These are phyloP conservation scores for Skeletonema tropicum DNA, from an alignment of 108 stramenopile species.

Conservation along the genomic window DNA sequence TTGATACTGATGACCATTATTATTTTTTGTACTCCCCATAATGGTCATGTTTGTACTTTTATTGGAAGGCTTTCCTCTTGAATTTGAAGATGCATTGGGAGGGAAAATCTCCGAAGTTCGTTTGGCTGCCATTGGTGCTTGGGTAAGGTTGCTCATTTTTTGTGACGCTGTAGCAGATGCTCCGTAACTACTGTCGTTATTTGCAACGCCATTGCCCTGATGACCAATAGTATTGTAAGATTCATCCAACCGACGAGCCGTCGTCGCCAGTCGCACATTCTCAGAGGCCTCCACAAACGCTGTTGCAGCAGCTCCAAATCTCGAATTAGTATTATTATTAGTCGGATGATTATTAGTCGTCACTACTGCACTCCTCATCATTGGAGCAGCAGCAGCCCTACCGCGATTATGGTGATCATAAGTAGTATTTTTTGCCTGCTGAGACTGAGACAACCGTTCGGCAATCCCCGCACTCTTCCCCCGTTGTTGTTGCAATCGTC, in stretches of 20 bases:
- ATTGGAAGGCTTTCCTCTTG: too few relatives aligned
- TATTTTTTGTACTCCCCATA: not conserved
- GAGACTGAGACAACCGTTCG: slow-evolving; percentile 1
- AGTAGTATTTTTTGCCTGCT: not conserved
- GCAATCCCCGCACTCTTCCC: not conserved
- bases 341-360: too few relatives aligned
- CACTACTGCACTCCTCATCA: not conserved
- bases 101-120: not conserved
- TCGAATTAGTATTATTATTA: not conserved
- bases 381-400: not conserved
- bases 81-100: not conserved
- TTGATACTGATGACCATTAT: not conserved
- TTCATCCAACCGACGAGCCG: slow-evolving; percentile 1
- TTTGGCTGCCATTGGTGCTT: not conserved
- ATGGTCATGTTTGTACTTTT: not conserved
- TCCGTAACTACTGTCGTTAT: not conserved
- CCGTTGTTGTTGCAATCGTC: slow-evolving; percentile 53
- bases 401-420: too few relatives aligned
- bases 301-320: not conserved
- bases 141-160: not conserved
- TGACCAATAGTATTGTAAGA: not conserved
- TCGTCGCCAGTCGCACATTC: not conserved
- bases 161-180: not conserved
- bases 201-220: not conserved
- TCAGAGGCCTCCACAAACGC: not conserved